Evolutionary conservation across 805 yeast species (phyloP).

Genomic region (Cyberlindnera sargentensis): DNA sequence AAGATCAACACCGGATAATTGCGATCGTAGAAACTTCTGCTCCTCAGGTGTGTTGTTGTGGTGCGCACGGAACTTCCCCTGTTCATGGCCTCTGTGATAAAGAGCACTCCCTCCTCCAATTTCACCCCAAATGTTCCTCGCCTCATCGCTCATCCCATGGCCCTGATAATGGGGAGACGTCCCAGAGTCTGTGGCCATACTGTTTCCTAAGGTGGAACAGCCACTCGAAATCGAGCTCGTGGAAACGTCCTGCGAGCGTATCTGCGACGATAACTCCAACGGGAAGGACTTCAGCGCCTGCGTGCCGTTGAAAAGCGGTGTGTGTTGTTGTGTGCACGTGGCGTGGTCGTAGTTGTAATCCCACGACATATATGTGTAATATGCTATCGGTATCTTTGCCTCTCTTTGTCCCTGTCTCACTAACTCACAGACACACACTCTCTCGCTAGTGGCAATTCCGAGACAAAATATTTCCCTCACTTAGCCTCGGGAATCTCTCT

Average conservation of each 20-base stretch:
- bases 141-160: conserved; percentile 4
- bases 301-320: too few relatives aligned
- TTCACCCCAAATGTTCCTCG: conserved; percentile 30
- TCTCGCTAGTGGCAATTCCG: too few relatives aligned
- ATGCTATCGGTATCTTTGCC: too few relatives aligned
- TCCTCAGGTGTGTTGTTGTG: conserved; percentile 9
- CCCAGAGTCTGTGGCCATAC: conserved; percentile 10
- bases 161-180: conserved; percentile 8
- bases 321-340: too few relatives aligned
- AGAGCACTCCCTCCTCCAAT: too few relatives aligned
- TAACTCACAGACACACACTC: too few relatives aligned
- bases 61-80: neutral
- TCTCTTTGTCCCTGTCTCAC: too few relatives aligned
- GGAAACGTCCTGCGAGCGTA: neutral
- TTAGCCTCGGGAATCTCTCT: too few relatives aligned
- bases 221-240: conserved; percentile 7
- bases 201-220: conserved; percentile 3
- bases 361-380: conserved; percentile 12
- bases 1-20: conserved; percentile 2
- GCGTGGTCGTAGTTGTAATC: conserved; percentile 6
- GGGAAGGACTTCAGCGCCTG: too few relatives aligned
- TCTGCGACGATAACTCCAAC: conserved; percentile 3
- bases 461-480: too few relatives aligned
- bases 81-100: too few relatives aligned
- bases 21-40: conserved; percentile 9